phyloP scores from a whole-genome alignment of 257 asterid species.

The Coffea canephora region DNA sequence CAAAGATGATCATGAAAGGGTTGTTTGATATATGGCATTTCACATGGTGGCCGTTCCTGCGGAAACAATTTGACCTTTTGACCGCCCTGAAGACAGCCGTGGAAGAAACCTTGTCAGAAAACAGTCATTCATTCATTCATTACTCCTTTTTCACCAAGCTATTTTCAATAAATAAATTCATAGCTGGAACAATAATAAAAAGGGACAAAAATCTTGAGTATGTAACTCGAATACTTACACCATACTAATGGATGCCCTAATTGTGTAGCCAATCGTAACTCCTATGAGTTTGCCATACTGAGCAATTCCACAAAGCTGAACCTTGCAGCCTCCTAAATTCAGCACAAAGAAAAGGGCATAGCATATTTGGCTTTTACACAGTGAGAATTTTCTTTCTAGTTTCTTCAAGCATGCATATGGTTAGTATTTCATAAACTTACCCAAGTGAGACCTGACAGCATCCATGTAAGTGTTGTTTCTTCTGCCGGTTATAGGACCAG shows the following conservation, averaged over 20 bases:
- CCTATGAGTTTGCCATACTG: conserved; percentile 69
- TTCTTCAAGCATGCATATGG: no score
- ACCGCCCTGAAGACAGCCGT: conserved; percentile 48
- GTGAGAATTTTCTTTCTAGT: neutral
- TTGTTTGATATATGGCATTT: conserved; percentile 46
- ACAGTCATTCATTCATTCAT: neutral
- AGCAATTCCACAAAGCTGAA: conserved; percentile 64
- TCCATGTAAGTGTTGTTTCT: conserved; percentile 83
- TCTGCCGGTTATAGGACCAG: conserved; percentile 64
- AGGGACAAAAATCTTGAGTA: no score
- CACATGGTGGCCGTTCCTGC: conserved; percentile 47
- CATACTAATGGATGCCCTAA: conserved; percentile 72
- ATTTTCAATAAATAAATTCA: neutral
- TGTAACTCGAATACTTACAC: conserved; percentile 34
- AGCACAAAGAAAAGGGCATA: neutral
- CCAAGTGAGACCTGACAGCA: conserved; percentile 72
- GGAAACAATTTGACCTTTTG: conserved; percentile 73
- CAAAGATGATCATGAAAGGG: conserved; percentile 65
- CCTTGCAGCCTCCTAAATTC: conserved; percentile 52
- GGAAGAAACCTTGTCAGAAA: no score
- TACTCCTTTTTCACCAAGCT: neutral
- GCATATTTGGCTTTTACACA: neutral
- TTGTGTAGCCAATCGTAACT: conserved; percentile 73
- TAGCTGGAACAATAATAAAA: neutral
- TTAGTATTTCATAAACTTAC: conserved; percentile 25